Base-by-base conservation (phyloP, 2,329 filamentous ascomycete species). In the Epichloe coenophiala region DNA sequence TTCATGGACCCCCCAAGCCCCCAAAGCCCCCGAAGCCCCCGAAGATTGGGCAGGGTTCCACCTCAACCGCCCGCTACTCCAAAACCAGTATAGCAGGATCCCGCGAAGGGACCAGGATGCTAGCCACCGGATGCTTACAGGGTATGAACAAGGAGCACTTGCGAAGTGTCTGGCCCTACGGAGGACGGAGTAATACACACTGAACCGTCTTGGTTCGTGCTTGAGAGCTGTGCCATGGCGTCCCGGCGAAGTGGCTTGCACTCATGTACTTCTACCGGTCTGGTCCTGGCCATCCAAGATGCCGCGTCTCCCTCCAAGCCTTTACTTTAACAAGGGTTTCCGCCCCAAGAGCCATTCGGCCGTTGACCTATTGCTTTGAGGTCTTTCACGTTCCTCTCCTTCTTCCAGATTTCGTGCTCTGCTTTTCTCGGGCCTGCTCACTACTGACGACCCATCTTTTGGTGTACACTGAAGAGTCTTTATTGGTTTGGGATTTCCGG, bases 51-150 rank as follows among this genome's bases (percentile, higher is more conserved):
- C 46, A 41, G 35, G 37, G 50, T 45, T 51, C 50, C 50, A 51
- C 50, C 15, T 37, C 50, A 51, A 48, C 50, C 50, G 50, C 35
- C 40, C 45, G 46, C 45, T 51, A 45, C 50, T 40, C 50, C 36
- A 45, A 45, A 51, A 48, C 40, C 19, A 48, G 50, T 15, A 38
- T 48, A 51, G 50, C 50, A 31, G 35, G 33, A 45, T 48, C 40
- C 50, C 45, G 45, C 45, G 19, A 47, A 45, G 19, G 15, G 38
- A 21, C 50, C 35, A 41, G 45, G 50, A 36, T 51, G 37, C 15
- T 48, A n/a, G 23, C 21, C 23, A 33, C 47, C 45, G 45, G 45
- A 31, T 42, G 41, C 17, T 17, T 17, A 43, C 33, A 39, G 47
- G 31, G 31, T 49, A 23, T 12, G 47, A 36, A 48, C 46, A 48